phyloP scores from a whole-genome alignment of 2,329 filamentous ascomycete genomes.

The Niveomyces coronatus region DNA sequence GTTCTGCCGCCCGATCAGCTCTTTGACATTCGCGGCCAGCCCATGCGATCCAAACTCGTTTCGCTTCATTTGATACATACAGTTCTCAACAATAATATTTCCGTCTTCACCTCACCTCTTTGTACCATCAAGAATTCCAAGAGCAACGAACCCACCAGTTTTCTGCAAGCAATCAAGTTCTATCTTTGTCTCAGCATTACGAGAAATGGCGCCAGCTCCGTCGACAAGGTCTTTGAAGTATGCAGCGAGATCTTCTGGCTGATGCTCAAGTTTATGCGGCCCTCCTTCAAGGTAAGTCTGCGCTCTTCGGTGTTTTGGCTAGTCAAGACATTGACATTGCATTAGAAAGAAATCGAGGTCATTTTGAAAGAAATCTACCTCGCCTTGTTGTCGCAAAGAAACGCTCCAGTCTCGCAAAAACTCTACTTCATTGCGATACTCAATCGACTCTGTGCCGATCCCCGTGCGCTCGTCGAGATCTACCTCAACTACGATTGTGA shows the following conservation, averaged over 20 bases:
- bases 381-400: conserved; percentile 78
- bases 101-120: conserved; percentile 81
- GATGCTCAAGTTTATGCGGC: conserved; percentile 87
- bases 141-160: conserved; percentile 76
- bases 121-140: conserved; percentile 90
- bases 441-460: conserved; percentile 73
- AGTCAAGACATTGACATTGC: conserved; percentile 15
- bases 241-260: conserved; percentile 97
- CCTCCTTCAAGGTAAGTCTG: conserved; percentile 78
- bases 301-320: not conserved
- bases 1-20: conserved; percentile 80
- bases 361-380: conserved; percentile 97
- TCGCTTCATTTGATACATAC: conserved; percentile 94
- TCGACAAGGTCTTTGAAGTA: conserved; percentile 86
- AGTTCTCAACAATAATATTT: conserved; percentile 85
- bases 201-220: conserved; percentile 87
- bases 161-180: conserved; percentile 91
- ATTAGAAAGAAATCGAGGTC: conserved; percentile 88
- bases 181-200: conserved; percentile 93
- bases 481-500: conserved; percentile 99
- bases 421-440: conserved; percentile 82
- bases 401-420: conserved; percentile 82
- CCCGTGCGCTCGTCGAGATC: conserved; percentile 80
- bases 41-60: conserved; percentile 94
- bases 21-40: conserved; percentile 83